Conservation (phyloP, 768 basidiomycete species). For the Candolleomyces aberdarensis region DNA sequence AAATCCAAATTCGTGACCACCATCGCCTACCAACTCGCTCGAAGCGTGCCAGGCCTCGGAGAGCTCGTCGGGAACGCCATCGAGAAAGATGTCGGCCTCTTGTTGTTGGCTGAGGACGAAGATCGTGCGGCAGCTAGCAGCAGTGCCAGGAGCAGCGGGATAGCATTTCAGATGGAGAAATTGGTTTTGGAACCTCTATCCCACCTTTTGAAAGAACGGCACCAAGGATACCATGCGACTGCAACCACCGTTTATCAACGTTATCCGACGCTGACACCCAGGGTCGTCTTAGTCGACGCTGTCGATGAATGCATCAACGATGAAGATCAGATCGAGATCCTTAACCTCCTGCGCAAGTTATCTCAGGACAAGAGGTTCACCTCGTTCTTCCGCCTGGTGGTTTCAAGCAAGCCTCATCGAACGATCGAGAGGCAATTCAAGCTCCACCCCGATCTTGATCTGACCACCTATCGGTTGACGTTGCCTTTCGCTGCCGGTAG, state of each 20-base stretch:
- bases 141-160: neutral
- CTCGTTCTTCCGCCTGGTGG: neutral
- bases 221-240: neutral
- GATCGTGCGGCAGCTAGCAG: neutral
- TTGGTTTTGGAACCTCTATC: neutral
- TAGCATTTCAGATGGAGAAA: constrained; percentile 3
- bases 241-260: no score
- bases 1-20: constrained; percentile 1
- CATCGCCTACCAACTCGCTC: neutral
- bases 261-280: neutral
- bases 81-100: neutral
- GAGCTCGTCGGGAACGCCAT: neutral
- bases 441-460: constrained; percentile 3
- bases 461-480: neutral
- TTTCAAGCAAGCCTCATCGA: constrained; percentile 1
- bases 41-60: neutral
- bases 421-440: constrained; percentile 5
- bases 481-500: neutral
- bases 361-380: neutral
- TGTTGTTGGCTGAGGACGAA: neutral
- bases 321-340: constrained; percentile 4
- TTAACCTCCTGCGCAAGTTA: neutral
- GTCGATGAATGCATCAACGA: constrained; percentile 3
- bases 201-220: neutral
- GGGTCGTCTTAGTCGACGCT: neutral